A percentile compares a stretch with the other conserved stretches of the same genome.
These are phyloP conservation scores for Epichloe elymi DNA, from an alignment of 2,329 filamentous ascomycete species.

Conservation along the genomic window DNA sequence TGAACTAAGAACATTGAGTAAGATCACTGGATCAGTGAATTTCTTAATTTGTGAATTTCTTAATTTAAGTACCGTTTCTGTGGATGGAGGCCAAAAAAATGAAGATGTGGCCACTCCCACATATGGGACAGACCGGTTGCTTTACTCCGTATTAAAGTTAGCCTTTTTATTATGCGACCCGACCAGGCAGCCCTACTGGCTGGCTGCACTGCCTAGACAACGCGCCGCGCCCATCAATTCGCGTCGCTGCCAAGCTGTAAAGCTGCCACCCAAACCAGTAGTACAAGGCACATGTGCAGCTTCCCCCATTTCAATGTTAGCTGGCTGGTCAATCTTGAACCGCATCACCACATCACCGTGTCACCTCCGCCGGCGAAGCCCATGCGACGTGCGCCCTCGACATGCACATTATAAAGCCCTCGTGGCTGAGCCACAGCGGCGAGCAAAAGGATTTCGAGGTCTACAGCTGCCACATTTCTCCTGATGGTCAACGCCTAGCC, in stretches of 20 bases:
- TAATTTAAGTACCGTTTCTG: too few relatives aligned
- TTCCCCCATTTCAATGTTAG: not conserved
- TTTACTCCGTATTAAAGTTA: too few relatives aligned
- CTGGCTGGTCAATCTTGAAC: not conserved
- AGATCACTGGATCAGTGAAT: too few relatives aligned
- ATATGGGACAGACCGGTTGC: too few relatives aligned
- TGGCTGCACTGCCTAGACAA: too few relatives aligned
- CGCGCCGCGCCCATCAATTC: not conserved
- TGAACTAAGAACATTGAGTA: too few relatives aligned
- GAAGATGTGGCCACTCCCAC: too few relatives aligned
- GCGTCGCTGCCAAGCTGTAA: not conserved
- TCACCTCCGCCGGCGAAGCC: not conserved
- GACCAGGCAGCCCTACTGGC: too few relatives aligned
- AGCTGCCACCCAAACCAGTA: not conserved
- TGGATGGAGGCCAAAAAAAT: too few relatives aligned
- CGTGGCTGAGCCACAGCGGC: slow-evolving; percentile 91
- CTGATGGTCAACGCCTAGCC: slow-evolving; percentile 80
- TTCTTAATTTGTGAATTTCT: too few relatives aligned
- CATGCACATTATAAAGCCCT: slow-evolving; percentile 86
- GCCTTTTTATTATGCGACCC: too few relatives aligned
- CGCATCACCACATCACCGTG: not conserved
- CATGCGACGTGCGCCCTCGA: slow-evolving; percentile 10
- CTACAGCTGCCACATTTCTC: slow-evolving; percentile 94
- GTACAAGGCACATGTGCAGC: not conserved
- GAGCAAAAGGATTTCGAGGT: slow-evolving; percentile 98